Conservation (phyloP, 2,329 filamentous ascomycete species). For the Penicillium sp. region DNA sequence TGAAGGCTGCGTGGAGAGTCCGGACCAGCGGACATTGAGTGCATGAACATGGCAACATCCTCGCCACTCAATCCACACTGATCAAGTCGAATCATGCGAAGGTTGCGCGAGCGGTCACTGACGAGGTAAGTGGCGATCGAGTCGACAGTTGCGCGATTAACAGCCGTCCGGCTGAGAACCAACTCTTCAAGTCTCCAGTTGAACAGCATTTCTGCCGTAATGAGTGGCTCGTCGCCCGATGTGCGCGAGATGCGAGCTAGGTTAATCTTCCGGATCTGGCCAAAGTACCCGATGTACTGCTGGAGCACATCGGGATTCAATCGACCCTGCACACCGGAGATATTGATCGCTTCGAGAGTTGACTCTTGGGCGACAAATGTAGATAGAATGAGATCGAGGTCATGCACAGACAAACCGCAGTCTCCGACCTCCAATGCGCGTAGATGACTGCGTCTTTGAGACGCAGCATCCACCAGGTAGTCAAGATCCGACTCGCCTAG, state of each 20-base stretch:
- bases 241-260: slow-evolving; percentile 61
- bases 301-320: slow-evolving; percentile 61
- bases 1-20: slow-evolving; percentile 55
- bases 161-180: slow-evolving; percentile 57
- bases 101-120: slow-evolving; percentile 55
- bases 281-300: slow-evolving; percentile 61
- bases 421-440: slow-evolving; percentile 63
- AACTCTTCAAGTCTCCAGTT: slow-evolving; percentile 64
- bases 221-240: slow-evolving; percentile 58
- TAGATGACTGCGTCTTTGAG: slow-evolving; percentile 59
- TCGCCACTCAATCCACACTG: slow-evolving; percentile 61
- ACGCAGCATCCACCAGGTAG: slow-evolving; percentile 60
- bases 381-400: slow-evolving; percentile 56
- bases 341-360: slow-evolving; percentile 62
- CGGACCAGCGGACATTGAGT: slow-evolving; percentile 53
- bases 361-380: slow-evolving; percentile 60
- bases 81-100: slow-evolving; percentile 60
- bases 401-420: slow-evolving; percentile 51
- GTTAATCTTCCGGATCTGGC: slow-evolving; percentile 60
- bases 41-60: slow-evolving; percentile 61
- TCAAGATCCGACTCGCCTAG: slow-evolving; percentile 68
- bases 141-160: slow-evolving; percentile 60
- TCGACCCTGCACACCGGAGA: slow-evolving; percentile 62
- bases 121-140: slow-evolving; percentile 60
- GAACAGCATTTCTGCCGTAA: slow-evolving; percentile 60